Conservation (phyloP, 331 rosid species). For the Quercus phellos region DNA sequence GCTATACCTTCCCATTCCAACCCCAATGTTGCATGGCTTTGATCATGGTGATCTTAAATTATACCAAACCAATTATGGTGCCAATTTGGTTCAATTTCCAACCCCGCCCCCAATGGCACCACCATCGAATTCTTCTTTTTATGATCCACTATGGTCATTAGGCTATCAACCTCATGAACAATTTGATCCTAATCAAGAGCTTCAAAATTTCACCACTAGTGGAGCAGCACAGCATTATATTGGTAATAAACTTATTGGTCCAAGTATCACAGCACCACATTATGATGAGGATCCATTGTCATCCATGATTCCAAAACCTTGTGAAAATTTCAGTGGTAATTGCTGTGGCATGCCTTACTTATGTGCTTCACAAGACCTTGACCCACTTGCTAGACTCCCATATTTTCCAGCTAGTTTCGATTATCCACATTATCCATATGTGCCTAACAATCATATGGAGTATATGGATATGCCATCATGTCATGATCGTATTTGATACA, state of each 20-base stretch:
- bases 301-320: slow-evolving; percentile 37
- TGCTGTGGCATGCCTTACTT: slow-evolving; percentile 29
- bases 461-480: slow-evolving; percentile 39
- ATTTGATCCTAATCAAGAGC: slow-evolving; percentile 30
- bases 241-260: slow-evolving; percentile 35
- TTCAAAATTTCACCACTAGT: slow-evolving; percentile 23
- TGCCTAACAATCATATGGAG: background rate
- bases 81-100: slow-evolving; percentile 32
- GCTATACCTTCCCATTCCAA: slow-evolving; percentile 43
- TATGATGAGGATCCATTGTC: slow-evolving; percentile 13
- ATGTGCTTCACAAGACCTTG: slow-evolving; percentile 14
- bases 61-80: slow-evolving; percentile 15
- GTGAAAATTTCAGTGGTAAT: slow-evolving; percentile 38
- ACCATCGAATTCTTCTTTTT: slow-evolving; percentile 29
- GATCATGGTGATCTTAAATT: slow-evolving; percentile 36
- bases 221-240: slow-evolving; percentile 10
- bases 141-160: slow-evolving; percentile 37
- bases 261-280: slow-evolving; percentile 28
- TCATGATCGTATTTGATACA: slow-evolving; percentile 20
- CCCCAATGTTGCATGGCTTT: slow-evolving; percentile 33
- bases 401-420: too few relatives aligned
- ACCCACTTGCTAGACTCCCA: too few relatives aligned
- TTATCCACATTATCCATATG: too few relatives aligned
- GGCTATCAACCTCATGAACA: slow-evolving; percentile 26
- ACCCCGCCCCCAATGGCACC: slow-evolving; percentile 29